Percentiles rank a stretch among this genome's conserved stretches.
phyloP scores from a whole-genome alignment of 352 stramenopile species.

The Globisporangium megalacanthum region DNA sequence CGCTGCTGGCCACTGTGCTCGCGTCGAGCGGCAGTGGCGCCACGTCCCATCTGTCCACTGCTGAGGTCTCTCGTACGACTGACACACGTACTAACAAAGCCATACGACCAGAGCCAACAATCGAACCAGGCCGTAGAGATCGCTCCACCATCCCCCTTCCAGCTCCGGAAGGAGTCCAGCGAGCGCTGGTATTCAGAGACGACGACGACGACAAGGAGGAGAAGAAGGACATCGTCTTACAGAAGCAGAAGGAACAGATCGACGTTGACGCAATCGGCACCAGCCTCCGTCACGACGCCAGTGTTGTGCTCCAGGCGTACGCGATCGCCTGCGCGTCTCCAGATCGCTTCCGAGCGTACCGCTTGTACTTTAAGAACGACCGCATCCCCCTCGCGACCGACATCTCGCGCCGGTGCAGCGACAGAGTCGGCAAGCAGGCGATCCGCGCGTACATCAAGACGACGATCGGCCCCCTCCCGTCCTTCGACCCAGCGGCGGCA shows the following conservation, averaged over 20 bases:
- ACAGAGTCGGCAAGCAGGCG: slow-evolving; percentile 3
- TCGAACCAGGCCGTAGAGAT: neutral
- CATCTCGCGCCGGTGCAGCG: slow-evolving; percentile 7
- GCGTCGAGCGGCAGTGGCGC: no score
- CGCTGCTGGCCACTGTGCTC: neutral
- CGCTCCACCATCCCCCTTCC: neutral
- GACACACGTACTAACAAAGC: no score
- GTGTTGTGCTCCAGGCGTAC: neutral
- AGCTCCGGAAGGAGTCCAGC: neutral
- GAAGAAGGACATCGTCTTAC: neutral
- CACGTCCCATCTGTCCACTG: no score
- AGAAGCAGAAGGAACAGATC: neutral
- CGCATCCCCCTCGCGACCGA: slow-evolving; percentile 4
- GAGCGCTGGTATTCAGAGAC: neutral
- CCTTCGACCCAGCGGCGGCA: neutral
- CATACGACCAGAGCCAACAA: neutral
- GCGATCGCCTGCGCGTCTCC: slow-evolving; percentile 1
- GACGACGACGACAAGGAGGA: neutral
- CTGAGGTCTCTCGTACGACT: no score
- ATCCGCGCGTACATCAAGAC: slow-evolving; percentile 6
- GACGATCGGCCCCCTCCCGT: slow-evolving; percentile 3
- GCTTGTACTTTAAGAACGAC: slow-evolving; percentile 9
- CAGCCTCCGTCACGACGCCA: neutral
- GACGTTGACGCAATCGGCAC: neutral
- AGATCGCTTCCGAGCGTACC: slow-evolving; percentile 3